These are phyloP conservation scores for Botryosphaeria dothidea DNA, from an alignment of 2,329 filamentous ascomycete species.

Conservation along the genomic window DNA sequence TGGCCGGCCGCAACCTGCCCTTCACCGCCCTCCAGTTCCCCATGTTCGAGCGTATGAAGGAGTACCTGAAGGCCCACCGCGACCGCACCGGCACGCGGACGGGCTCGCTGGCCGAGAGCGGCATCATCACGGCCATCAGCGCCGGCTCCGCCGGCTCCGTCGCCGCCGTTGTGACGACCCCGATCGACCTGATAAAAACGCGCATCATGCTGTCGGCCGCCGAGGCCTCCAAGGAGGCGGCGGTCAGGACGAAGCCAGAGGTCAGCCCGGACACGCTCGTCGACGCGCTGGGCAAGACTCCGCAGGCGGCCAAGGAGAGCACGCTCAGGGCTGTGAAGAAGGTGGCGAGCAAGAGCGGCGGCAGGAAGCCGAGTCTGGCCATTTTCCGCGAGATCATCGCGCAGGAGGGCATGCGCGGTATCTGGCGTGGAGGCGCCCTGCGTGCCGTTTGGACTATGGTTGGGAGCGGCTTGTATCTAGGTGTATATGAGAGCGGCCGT, in stretches of 20 bases:
- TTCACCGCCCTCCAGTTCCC: constrained; percentile 90
- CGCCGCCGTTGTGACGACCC: constrained; percentile 80
- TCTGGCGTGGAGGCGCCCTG: constrained; percentile 76
- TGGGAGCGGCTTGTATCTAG: constrained; percentile 81
- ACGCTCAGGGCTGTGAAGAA: not conserved
- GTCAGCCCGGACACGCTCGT: constrained; percentile 7
- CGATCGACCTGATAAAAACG: constrained; percentile 87
- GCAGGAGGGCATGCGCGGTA: constrained; percentile 68
- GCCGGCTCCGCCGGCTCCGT: constrained; percentile 74
- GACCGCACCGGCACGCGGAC: constrained; percentile 38
- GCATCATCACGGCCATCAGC: constrained; percentile 68
- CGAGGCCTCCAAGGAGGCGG: constrained; percentile 23
- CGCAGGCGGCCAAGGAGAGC: not conserved
- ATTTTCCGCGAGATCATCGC: constrained; percentile 66
- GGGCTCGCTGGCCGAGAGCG: constrained; percentile 63
- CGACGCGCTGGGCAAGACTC: constrained; percentile 9
- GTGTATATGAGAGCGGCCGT: constrained; percentile 80
- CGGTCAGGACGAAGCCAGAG: constrained; percentile 25
- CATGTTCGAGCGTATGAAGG: constrained; percentile 73
- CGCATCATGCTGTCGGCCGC: constrained; percentile 72
- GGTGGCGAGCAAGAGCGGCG: not conserved
- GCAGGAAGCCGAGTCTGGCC: constrained; percentile 42
- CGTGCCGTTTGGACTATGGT: constrained; percentile 79
- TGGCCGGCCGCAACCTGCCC: constrained; percentile 80
- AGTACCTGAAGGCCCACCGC: constrained; percentile 50